Evolutionary conservation across 2,329 filamentous ascomycete genomes (phyloP).

Genomic region (Pseudogymnoascus sp.): DNA sequence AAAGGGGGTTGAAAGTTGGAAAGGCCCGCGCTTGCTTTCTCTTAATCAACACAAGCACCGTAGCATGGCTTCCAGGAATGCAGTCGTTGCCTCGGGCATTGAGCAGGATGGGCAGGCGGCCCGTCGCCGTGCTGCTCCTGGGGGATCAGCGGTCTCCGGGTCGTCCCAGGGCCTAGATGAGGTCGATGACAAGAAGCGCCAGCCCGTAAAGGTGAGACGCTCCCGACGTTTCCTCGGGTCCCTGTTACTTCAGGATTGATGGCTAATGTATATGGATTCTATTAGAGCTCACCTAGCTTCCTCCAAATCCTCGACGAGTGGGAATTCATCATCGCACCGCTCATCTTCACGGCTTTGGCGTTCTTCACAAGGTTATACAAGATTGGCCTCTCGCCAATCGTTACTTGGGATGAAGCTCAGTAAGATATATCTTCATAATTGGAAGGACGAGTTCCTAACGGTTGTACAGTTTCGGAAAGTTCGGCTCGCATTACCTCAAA

Average conservation of each 20-base stretch:
- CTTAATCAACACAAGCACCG: conserved; percentile 2
- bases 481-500: conserved; percentile 97
- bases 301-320: conserved; percentile 55
- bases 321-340: conserved; percentile 52
- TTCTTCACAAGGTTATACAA: conserved; percentile 62
- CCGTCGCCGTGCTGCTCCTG: conserved; percentile 46
- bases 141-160: conserved; percentile 30
- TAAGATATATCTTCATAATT: conserved; percentile 37
- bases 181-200: conserved; percentile 52
- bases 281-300: conserved; percentile 43
- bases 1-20: not conserved
- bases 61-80: conserved; percentile 35
- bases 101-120: conserved; percentile 45
- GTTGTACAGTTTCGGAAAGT: conserved; percentile 72
- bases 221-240: not conserved
- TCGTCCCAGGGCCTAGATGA: conserved; percentile 31
- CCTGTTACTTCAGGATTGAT: conserved; percentile 2
- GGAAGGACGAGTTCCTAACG: conserved; percentile 20
- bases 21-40: not conserved
- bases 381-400: conserved; percentile 63
- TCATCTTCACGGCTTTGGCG: conserved; percentile 53
- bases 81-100: conserved; percentile 50
- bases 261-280: conserved; percentile 19
- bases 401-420: conserved; percentile 72
- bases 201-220: conserved; percentile 43